Evolutionary conservation across 768 basidiomycete genomes (phyloP).

Genomic region (Cytidiella melzeri): DNA sequence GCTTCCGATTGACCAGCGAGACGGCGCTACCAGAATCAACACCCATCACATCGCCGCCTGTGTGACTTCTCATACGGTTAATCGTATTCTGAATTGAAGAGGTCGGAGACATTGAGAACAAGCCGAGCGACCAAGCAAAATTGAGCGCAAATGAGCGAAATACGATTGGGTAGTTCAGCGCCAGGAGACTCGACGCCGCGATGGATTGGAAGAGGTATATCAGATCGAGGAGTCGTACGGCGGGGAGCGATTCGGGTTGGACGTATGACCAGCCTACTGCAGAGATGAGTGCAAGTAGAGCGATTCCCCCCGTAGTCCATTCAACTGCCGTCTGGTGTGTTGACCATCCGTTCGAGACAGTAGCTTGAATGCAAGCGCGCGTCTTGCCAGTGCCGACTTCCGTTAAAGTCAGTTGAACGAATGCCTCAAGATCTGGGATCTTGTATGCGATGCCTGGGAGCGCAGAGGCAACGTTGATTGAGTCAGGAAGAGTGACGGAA

Average conservation of each 20-base stretch:
- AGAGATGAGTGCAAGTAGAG: conserved; percentile 52
- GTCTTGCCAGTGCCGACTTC: conserved; percentile 64
- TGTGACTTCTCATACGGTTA: conserved; percentile 73
- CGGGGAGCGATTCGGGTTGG: conserved; percentile 47
- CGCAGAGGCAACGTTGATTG: conserved; percentile 44
- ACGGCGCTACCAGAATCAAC: conserved; percentile 50
- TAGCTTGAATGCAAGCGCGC: conserved; percentile 88
- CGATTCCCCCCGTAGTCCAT: conserved; percentile 68
- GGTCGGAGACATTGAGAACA: conserved; percentile 48
- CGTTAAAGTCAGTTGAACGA: conserved; percentile 69
- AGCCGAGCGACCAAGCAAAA: conserved; percentile 83
- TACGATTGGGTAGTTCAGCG: conserved; percentile 81
- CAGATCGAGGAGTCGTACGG: conserved; percentile 77
- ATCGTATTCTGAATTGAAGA: conserved; percentile 72
- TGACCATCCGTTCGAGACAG: conserved; percentile 88
- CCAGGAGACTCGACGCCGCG: conserved; percentile 70
- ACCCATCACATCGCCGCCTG: conserved; percentile 70
- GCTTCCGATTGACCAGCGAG: conserved; percentile 71
- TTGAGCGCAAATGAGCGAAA: conserved; percentile 81
- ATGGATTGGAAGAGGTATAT: conserved; percentile 82
- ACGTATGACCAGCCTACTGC: conserved; percentile 50
- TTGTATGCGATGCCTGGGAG: conserved; percentile 79
- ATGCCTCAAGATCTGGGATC: conserved; percentile 91
- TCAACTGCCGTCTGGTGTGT: conserved; percentile 67
- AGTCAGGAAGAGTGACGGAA: conserved; percentile 55